These are phyloP conservation scores for Luffa aegyptiaca DNA, from an alignment of 306 rosid genomes.

Conservation along the genomic window DNA sequence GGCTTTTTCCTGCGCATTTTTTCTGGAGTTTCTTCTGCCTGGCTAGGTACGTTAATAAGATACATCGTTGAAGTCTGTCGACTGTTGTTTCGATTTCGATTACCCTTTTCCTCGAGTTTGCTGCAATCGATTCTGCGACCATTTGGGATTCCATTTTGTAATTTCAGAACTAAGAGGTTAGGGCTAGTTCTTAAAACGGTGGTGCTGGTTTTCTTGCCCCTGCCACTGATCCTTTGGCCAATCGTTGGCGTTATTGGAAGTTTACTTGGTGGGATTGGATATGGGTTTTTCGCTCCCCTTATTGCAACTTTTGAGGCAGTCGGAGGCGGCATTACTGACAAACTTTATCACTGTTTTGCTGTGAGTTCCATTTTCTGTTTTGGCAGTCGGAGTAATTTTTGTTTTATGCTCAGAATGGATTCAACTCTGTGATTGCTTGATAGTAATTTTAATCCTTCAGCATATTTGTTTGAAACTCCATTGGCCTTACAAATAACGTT, in stretches of 20 bases:
- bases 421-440: background rate
- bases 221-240: constrained; percentile 58
- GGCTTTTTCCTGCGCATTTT: constrained; percentile 67
- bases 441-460: background rate
- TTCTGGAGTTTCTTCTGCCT: constrained; percentile 62
- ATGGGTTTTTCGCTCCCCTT: constrained; percentile 64
- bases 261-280: constrained; percentile 69
- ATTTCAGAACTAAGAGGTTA: constrained; percentile 58
- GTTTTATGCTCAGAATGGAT: background rate
- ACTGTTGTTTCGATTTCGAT: background rate
- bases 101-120: background rate
- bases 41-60: constrained; percentile 26
- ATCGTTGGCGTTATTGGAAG: constrained; percentile 48
- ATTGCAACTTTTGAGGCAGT: constrained; percentile 70
- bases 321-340: constrained; percentile 30
- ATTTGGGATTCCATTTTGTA: background rate
- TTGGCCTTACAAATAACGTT: background rate
- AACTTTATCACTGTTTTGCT: constrained; percentile 48
- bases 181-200: constrained; percentile 46
- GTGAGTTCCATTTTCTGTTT: constrained; percentile 31
- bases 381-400: background rate
- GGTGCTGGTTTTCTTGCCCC: constrained; percentile 42
- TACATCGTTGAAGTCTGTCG: background rate
- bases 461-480: background rate
- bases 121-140: background rate